phyloP scores from a whole-genome alignment of 257 asterid genomes.

The Capsicum chinense region DNA sequence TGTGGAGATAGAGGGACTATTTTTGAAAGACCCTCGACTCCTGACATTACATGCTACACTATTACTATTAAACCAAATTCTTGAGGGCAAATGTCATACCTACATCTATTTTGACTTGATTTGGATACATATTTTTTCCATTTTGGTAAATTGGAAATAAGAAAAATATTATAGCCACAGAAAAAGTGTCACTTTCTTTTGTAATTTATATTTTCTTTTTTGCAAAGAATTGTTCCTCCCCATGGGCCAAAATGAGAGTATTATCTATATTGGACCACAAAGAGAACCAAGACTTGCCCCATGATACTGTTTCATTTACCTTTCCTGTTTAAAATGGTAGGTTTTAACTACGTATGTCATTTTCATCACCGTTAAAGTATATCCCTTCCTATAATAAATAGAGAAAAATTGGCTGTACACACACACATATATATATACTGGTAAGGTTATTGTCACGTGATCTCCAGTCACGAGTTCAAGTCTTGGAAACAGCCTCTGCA shows the following conservation, averaged over 20 bases:
- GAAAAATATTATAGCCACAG: constrained; percentile 19
- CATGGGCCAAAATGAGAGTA: constrained; percentile 28
- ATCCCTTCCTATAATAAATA: constrained; percentile 24
- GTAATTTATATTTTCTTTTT: neutral
- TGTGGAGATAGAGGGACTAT: too few relatives aligned
- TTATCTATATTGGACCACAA: constrained; percentile 26
- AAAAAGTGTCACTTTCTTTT: constrained; percentile 17
- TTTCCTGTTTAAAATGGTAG: constrained; percentile 33
- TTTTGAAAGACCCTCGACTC: too few relatives aligned
- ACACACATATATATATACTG: neutral
- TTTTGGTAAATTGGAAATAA: constrained; percentile 1
- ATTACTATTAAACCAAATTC: neutral
- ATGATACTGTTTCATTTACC: constrained; percentile 25
- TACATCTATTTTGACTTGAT: constrained; percentile 7
- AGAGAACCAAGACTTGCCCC: neutral
- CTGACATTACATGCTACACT: neutral
- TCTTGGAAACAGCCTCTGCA: too few relatives aligned
- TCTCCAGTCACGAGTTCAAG: too few relatives aligned
- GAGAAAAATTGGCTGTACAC: constrained; percentile 32
- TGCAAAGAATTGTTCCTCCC: constrained; percentile 23
- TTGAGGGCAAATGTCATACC: neutral
- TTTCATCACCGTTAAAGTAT: constrained; percentile 46
- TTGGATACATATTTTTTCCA: neutral
- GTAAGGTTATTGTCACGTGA: too few relatives aligned
- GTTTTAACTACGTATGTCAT: constrained; percentile 40